Evolutionary conservation across 1,139 yeast species (phyloP).

Genomic region (Candida sp.): DNA sequence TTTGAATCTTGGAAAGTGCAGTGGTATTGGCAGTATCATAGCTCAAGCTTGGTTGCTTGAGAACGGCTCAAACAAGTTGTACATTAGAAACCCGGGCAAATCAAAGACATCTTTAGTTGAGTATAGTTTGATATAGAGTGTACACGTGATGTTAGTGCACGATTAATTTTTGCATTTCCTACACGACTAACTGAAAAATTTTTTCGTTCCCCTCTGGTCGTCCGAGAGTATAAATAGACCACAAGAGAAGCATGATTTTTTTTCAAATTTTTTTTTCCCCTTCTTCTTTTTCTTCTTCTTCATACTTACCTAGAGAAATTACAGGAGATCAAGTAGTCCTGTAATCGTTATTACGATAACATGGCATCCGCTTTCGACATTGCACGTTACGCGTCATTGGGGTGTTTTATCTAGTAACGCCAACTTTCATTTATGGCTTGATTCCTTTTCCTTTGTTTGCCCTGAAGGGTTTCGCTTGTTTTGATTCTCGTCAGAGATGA

Average conservation of each 20-base stretch:
- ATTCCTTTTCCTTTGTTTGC: slow-evolving; percentile 8
- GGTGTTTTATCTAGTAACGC: slow-evolving; percentile 32
- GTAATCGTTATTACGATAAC: slow-evolving; percentile 59
- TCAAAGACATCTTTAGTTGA: slow-evolving; percentile 22
- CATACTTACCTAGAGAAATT: slow-evolving; percentile 99
- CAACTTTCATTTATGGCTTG: slow-evolving; percentile 39
- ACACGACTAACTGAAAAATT: background rate
- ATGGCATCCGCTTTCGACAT: slow-evolving; percentile 49
- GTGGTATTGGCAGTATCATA: slow-evolving; percentile 68
- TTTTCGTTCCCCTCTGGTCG: background rate
- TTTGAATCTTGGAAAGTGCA: slow-evolving; percentile 61
- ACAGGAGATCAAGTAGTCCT: slow-evolving; percentile 95
- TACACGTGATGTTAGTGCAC: background rate
- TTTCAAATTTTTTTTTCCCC: slow-evolving; percentile 14
- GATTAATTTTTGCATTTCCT: background rate
- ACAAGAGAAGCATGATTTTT: slow-evolving; percentile 1
- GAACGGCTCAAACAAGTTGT: slow-evolving; percentile 1
- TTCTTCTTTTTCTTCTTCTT: slow-evolving; percentile 39
- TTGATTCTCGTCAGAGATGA: slow-evolving; percentile 6
- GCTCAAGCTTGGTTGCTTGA: slow-evolving; percentile 19
- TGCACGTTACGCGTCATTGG: slow-evolving; percentile 67
- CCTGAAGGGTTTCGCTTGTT: slow-evolving; percentile 7
- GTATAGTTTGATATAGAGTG: slow-evolving; percentile 6
- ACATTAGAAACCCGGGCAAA: slow-evolving; percentile 58
- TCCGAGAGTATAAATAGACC: slow-evolving; percentile 2